A percentile compares a stretch with the other conserved stretches of the same genome.
Evolutionary conservation across 2,329 filamentous ascomycete genomes (phyloP).

Genomic region (Lasiodiplodia gonubiensis): DNA sequence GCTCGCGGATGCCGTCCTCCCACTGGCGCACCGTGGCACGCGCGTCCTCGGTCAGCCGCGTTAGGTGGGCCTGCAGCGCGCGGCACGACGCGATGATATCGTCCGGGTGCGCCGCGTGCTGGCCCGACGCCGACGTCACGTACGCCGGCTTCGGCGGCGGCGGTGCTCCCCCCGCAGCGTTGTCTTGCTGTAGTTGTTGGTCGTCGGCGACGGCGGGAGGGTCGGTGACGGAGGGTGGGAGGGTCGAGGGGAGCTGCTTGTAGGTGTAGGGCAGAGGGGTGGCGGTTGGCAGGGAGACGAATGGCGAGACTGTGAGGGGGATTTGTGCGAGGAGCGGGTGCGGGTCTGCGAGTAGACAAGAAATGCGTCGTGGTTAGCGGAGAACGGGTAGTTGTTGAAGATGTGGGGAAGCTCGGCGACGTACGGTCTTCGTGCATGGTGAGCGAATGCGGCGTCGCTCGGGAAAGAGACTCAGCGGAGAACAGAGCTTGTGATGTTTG

Average conservation of each 20-base stretch:
- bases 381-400: constrained; percentile 6
- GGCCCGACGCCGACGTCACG: constrained; percentile 73
- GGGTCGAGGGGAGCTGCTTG: constrained; percentile 83
- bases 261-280: constrained; percentile 96
- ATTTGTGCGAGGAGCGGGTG: constrained; percentile 92
- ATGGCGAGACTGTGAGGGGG: constrained; percentile 90
- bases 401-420: constrained; percentile 28
- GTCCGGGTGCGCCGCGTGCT: constrained; percentile 81
- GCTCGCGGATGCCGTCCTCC: constrained; percentile 67
- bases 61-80: constrained; percentile 76
- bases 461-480: neutral
- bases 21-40: constrained; percentile 71
- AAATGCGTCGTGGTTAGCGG: constrained; percentile 8
- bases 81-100: constrained; percentile 84
- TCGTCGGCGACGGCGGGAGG: constrained; percentile 52
- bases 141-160: constrained; percentile 56
- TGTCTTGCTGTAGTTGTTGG: constrained; percentile 31
- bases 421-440: constrained; percentile 42
- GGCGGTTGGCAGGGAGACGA: constrained; percentile 86
- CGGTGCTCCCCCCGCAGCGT: neutral
- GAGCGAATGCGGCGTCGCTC: neutral
- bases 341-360: constrained; percentile 52
- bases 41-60: constrained; percentile 70
- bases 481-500: neutral
- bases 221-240: constrained; percentile 73